Evolutionary conservation across 2,329 filamentous ascomycete species (phyloP).

Genomic region (Rasamsonia emersonii): DNA sequence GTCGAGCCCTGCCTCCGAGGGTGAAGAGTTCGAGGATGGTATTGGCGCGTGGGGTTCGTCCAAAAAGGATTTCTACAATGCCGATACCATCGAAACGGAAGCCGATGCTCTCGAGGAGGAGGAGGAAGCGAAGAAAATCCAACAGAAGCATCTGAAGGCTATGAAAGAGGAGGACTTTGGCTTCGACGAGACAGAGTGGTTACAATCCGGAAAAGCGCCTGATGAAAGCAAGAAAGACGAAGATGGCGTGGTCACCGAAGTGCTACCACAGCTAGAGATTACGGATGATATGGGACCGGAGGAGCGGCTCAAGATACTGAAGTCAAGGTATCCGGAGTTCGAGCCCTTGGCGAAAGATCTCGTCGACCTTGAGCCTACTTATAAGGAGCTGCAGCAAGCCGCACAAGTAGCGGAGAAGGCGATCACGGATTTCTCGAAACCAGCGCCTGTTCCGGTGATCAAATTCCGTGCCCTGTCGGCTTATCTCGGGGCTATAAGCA

Average conservation of each 20-base stretch:
- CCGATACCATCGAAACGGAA: conserved; percentile 64
- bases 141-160: conserved; percentile 80
- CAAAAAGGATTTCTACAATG: conserved; percentile 86
- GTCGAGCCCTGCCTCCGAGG: conserved; percentile 20
- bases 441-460: conserved; percentile 49
- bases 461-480: conserved; percentile 76
- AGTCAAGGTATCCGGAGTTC: conserved; percentile 83
- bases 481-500: conserved; percentile 76
- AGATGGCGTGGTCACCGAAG: conserved; percentile 64
- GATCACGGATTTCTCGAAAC: conserved; percentile 29
- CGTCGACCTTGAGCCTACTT: conserved; percentile 54
- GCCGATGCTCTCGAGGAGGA: conserved; percentile 83
- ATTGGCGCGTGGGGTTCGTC: conserved; percentile 77
- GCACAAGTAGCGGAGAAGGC: conserved; percentile 48
- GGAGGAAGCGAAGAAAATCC: conserved; percentile 74
- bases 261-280: conserved; percentile 76
- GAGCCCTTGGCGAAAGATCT: conserved; percentile 78
- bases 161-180: conserved; percentile 91
- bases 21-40: conserved; percentile 48
- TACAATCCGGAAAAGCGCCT: conserved; percentile 43
- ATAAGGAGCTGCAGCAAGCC: conserved; percentile 52
- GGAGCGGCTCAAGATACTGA: conserved; percentile 67
- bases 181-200: conserved; percentile 85
- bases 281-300: conserved; percentile 67
- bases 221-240: conserved; percentile 40